phyloP scores from a whole-genome alignment of 371 early-diverging fungal genomes.

The Rhizomucor pusillus region DNA sequence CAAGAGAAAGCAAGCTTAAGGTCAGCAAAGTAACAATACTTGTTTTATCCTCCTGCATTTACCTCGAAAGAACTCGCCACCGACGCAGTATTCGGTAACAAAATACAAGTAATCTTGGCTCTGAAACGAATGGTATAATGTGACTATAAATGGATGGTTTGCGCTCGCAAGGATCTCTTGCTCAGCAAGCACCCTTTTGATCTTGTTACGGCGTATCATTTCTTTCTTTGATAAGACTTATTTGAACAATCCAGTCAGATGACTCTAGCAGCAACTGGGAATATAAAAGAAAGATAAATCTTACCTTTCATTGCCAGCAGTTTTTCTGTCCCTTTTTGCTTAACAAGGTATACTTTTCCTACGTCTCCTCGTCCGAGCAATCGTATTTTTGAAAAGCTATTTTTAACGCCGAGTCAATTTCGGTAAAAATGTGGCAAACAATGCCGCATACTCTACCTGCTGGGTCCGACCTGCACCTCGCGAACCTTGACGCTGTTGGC shows the following conservation, averaged over 20 bases:
- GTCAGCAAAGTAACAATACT: background rate
- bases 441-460: slow-evolving; percentile 35
- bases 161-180: slow-evolving; percentile 91
- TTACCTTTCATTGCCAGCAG: slow-evolving; percentile 90
- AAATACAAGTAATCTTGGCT: slow-evolving; percentile 92
- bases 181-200: slow-evolving; percentile 92
- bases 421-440: background rate
- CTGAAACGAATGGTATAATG: slow-evolving; percentile 96
- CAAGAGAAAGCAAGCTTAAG: slow-evolving; percentile 3
- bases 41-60: background rate
- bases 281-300: too few species aligned
- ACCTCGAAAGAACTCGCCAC: slow-evolving; percentile 97
- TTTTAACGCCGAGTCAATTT: background rate
- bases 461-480: slow-evolving; percentile 81
- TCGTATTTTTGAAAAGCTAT: slow-evolving; percentile 75
- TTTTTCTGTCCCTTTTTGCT: slow-evolving; percentile 76
- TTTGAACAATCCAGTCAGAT: too few species aligned
- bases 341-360: slow-evolving; percentile 92
- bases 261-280: too few species aligned
- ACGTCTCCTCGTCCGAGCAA: slow-evolving; percentile 96
- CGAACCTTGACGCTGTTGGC: slow-evolving; percentile 79
- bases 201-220: slow-evolving; percentile 94
- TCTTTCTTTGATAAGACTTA: slow-evolving; percentile 87
- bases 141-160: slow-evolving; percentile 97
- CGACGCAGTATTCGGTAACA: slow-evolving; percentile 98